Base-by-base conservation (phyloP, 495 filamentous ascomycete species). In the Penicillium tannophilum region DNA sequence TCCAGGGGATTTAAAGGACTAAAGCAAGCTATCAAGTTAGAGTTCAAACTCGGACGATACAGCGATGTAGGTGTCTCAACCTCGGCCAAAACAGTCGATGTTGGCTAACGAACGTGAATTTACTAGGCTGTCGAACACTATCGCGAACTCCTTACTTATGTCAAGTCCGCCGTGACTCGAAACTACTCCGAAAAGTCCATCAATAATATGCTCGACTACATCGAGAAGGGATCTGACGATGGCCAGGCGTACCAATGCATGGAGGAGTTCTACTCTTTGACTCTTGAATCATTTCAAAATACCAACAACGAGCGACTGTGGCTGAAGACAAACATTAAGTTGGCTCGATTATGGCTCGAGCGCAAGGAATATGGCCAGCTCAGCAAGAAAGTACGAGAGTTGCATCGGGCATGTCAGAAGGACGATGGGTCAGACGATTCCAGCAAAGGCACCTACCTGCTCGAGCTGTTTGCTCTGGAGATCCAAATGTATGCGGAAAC, bases 111-210 rank as follows among this genome's bases (percentile, higher is more conserved):
- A 30, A 7, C 55, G 30, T 39, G 23, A 36, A 23, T 3, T 43
- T 10, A n/a, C n/a, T 61, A 98, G 93, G 93, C 94, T 17, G 85
- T 93, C n/a, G 88, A 95, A 75, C 92, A 98, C 68, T 98, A 96
- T 73, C 85, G 82, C 56, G 93, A 98, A 71, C 91, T 98, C 28
- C 86, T 98, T 59, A 98, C 92, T 35, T 98, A 98, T 69, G 93
- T 98, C 75, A 95, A 93, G 70, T 94, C 91, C 26, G 93, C 94
- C 23, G 93, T 98, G 51, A 98, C 95, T 24, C 89, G 94, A 53
- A 98, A 98, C 73, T 97, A 98, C 73, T 97, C 95, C 9, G 94
- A 98, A 72, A 98, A 98, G 72, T 97, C 93, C 10, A 96, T 98
- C 74, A 97, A 97, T 77, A 98, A 97, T 70, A 97, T 98, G 88